These are phyloP conservation scores for Pestalotiopsis sp. DNA, from an alignment of 2,329 filamentous ascomycete genomes.

Conservation along the genomic window DNA sequence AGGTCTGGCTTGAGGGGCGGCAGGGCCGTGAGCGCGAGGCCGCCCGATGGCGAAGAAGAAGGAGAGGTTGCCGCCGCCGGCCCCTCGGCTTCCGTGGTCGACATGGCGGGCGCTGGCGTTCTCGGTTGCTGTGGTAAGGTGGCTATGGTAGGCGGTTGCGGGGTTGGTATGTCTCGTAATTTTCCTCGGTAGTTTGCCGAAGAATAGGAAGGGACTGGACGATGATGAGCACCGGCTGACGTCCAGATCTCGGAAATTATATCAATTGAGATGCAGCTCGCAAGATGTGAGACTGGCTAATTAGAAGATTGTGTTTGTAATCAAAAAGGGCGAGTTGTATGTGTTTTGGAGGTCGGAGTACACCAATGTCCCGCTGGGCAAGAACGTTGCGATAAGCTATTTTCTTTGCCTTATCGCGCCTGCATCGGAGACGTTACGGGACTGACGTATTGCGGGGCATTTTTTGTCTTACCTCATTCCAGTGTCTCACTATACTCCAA, in stretches of 20 bases:
- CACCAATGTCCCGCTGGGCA: background rate
- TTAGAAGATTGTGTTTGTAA: background rate
- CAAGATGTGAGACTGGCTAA: no score
- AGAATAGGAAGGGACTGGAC: no score
- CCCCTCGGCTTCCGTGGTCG: slow-evolving; percentile 4
- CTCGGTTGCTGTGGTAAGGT: background rate
- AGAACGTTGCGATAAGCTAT: slow-evolving; percentile 1
- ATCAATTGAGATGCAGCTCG: no score
- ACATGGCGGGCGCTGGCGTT: background rate
- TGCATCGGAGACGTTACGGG: background rate
- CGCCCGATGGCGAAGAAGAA: background rate
- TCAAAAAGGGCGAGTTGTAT: background rate
- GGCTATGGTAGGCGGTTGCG: background rate
- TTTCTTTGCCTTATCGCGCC: slow-evolving; percentile 4
- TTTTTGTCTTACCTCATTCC: background rate
- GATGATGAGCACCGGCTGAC: no score
- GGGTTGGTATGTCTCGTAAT: background rate
- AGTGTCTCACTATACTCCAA: background rate
- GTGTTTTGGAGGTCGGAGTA: background rate
- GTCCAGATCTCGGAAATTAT: no score
- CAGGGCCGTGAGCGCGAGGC: slow-evolving; percentile 43
- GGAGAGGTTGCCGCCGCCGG: background rate
- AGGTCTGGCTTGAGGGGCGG: slow-evolving; percentile 57
- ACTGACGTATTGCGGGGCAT: slow-evolving; percentile 8
- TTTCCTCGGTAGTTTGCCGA: background rate